phyloP scores from a whole-genome alignment of 2,329 filamentous ascomycete genomes.

The Podosphaera aphanis region DNA sequence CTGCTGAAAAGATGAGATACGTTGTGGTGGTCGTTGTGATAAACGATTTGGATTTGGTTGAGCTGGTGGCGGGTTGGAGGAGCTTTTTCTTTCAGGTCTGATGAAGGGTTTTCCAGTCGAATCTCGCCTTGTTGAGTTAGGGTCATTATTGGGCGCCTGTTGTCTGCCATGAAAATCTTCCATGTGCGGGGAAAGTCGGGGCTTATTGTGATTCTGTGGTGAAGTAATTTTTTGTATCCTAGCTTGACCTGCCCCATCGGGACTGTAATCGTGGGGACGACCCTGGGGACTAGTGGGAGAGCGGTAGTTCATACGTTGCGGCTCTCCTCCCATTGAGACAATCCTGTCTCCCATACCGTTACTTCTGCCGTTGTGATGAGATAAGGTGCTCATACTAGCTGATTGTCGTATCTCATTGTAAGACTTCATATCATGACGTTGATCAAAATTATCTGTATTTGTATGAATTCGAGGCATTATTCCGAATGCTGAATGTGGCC shows the following conservation, averaged over 20 bases:
- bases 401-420: constrained; percentile 16
- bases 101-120: constrained; percentile 4
- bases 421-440: constrained; percentile 3
- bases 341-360: constrained; percentile 10
- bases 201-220: constrained; percentile 9
- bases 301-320: constrained; percentile 19
- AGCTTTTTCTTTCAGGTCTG: constrained; percentile 8
- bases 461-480: constrained; percentile 20
- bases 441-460: constrained; percentile 5
- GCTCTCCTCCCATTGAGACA: constrained; percentile 23
- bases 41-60: constrained; percentile 3
- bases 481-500: constrained; percentile 24
- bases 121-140: constrained; percentile 4
- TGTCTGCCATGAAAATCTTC: constrained; percentile 2
- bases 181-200: constrained; percentile 3
- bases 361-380: constrained; percentile 12
- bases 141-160: constrained; percentile 3
- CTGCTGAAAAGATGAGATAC: constrained; percentile 8
- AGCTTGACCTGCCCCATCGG: constrained; percentile 2
- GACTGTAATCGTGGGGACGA: constrained; percentile 6
- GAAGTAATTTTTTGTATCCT: constrained; percentile 6
- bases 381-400: constrained; percentile 24
- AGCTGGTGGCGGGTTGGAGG: neutral
- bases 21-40: constrained; percentile 6
- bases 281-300: constrained; percentile 7